Evolutionary conservation across 2,329 filamentous ascomycete species (phyloP), one percentile per base, ranked within the genome.

Genomic region (Ascochyta fabae): DNA sequence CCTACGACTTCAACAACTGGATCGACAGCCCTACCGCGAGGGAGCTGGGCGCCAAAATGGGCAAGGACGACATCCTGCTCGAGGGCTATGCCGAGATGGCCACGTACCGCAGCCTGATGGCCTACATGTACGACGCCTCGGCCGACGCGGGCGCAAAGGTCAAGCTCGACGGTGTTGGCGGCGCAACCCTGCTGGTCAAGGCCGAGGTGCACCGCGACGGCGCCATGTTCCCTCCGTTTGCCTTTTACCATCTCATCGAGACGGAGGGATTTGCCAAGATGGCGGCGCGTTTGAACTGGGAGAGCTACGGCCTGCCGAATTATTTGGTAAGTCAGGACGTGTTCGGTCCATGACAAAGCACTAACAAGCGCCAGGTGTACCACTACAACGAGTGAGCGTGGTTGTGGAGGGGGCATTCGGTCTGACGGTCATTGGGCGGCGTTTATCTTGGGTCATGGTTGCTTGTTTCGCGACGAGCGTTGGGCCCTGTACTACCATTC

Each of bases 1-100:
- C 93, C 0, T 99, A 99, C 75, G 95, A 99, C 78, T 98, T 88
- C 83, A 99, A 99, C 80, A 96, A 90, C 74, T 99, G 95, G 95
- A 87, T 94, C 69, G 95, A 99, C 73, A 96, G 91, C 71, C 84
- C 88, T 1, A 88, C 84, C 2, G 94, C 95, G 1, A 84, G 88
- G 70, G 83, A 89, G 33, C 79, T 99, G 60, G 93, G 85, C 2
- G 79, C 83, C 10, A 86, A 86, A 68, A 93, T 99, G 92, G 91
- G 87, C 0, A 88, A 88, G 0, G 94, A 99, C 67, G 95, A 99
- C 43, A 92, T 99, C 61, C 78, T 99, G 47, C 81, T 98, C 4
- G 95, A 99, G 77, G 95, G 95, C 6, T 99, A 99, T 71, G 86
- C 85, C 0, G 92, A 97, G 70, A 90, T 98, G 84, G 86, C 94